Evolutionary conservation across 495 filamentous ascomycete genomes (phyloP).

Genomic region (Aspergillus affinis): DNA sequence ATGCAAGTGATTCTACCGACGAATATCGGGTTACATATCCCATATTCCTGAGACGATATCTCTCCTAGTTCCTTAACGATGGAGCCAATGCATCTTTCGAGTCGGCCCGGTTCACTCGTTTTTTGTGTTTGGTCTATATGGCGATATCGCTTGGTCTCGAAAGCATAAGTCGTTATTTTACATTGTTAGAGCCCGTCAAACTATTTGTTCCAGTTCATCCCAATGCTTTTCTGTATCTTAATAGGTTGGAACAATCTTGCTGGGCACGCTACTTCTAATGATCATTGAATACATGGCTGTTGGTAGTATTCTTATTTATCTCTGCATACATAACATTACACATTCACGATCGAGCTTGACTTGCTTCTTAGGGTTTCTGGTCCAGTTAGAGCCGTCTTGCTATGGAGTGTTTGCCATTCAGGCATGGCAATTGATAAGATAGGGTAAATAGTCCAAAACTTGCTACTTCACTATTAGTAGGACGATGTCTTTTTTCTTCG

Average conservation of each 20-base stretch:
- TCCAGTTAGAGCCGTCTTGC: neutral
- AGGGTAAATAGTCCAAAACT: no score
- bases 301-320: neutral
- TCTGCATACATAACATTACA: neutral
- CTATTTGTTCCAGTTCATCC: neutral
- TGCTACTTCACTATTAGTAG: no score
- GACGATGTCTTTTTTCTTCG: neutral
- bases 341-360: neutral
- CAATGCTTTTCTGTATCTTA: neutral
- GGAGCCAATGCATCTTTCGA: neutral
- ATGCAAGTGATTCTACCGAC: constrained; percentile 21
- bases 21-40: constrained; percentile 21
- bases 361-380: neutral
- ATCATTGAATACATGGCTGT: neutral
- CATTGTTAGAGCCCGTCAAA: no score
- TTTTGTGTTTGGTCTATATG: neutral
- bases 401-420: no score
- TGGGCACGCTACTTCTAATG: neutral
- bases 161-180: neutral
- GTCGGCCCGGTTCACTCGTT: constrained; percentile 12
- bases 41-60: constrained; percentile 20
- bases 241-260: neutral
- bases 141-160: neutral
- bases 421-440: no score
- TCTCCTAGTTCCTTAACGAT: constrained; percentile 6